phyloP scores from a whole-genome alignment of 306 rosid genomes.

The Castanea mollissima region DNA sequence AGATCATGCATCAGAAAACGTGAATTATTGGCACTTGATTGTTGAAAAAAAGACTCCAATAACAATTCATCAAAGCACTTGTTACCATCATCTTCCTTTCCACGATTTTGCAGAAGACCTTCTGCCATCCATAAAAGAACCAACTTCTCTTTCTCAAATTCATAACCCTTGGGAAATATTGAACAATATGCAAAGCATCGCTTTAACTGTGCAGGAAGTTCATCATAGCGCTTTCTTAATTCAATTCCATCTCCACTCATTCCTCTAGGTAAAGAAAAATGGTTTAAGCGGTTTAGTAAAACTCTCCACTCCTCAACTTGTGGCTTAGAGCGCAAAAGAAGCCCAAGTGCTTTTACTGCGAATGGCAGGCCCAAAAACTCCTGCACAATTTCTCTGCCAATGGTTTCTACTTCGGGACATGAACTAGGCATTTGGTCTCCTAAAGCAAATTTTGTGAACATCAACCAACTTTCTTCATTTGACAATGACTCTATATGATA shows the following conservation, averaged over 20 bases:
- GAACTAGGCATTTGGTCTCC: too few relatives aligned
- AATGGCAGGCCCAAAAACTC: conserved; percentile 20
- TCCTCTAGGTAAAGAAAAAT: too few relatives aligned
- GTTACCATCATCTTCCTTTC: not conserved
- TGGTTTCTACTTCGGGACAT: not conserved
- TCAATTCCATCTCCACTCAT: too few relatives aligned
- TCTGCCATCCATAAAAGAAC: conserved; percentile 19
- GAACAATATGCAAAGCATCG: conserved; percentile 1
- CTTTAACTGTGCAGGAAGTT: conserved; percentile 18
- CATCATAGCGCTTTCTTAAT: conserved; percentile 1
- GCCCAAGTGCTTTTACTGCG: conserved; percentile 22
- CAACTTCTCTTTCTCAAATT: not conserved
- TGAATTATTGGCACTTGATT: not conserved
- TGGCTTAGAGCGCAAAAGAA: not conserved
- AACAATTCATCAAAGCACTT: not conserved
- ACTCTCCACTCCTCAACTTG: too few relatives aligned
- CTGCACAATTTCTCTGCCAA: conserved; percentile 8
- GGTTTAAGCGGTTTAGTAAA: too few relatives aligned
- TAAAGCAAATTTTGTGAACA: conserved; percentile 13
- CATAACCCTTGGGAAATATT: conserved; percentile 9
- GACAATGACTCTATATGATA: not conserved
- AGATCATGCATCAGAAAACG: conserved; percentile 13
- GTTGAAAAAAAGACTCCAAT: conserved; percentile 12
- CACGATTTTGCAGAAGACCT: not conserved
- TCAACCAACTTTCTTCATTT: conserved; percentile 5